A percentile compares a stretch with the other conserved stretches of the same genome.
Conservation (phyloP, 1,284 basidiomycete species). For the Pseudozyma sp. region DNA sequence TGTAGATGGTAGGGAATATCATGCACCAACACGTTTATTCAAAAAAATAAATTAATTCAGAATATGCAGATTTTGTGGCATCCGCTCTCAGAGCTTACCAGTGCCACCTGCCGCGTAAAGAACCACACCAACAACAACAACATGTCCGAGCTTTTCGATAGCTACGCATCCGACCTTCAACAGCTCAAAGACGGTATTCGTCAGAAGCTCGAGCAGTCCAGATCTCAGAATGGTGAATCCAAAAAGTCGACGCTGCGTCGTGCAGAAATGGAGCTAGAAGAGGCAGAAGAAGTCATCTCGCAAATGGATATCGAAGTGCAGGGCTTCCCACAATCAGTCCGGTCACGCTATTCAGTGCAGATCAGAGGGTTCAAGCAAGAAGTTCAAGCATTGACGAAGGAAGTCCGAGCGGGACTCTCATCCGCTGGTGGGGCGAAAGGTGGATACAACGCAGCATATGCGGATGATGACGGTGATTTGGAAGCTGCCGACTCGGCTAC, state of each 20-base stretch:
- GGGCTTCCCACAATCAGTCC: conserved; percentile 80
- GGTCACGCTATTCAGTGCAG: conserved; percentile 55
- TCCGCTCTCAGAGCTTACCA: background rate
- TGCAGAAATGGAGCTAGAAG: conserved; percentile 94
- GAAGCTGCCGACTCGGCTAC: conserved; percentile 46
- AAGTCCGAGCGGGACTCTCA: conserved; percentile 36
- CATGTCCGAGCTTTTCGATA: conserved; percentile 68
- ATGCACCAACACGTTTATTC: too few species aligned
- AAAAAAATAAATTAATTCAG: too few species aligned
- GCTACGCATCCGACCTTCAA: conserved; percentile 64
- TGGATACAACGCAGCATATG: conserved; percentile 31
- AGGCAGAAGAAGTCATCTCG: conserved; percentile 92
- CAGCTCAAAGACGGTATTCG: conserved; percentile 58
- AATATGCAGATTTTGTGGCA: conserved; percentile 18
- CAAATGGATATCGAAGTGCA: conserved; percentile 99
- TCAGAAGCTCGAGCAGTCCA: conserved; percentile 46
- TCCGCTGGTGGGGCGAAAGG: conserved; percentile 16
- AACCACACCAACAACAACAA: background rate
- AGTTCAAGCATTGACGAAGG: conserved; percentile 53
- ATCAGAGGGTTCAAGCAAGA: conserved; percentile 55
- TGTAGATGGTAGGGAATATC: too few species aligned
- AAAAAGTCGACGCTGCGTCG: conserved; percentile 83
- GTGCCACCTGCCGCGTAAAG: background rate
- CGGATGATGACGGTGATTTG: conserved; percentile 47
- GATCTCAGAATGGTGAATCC: conserved; percentile 74